Base-by-base conservation (phyloP, 805 yeast genomes). In the Crinitomyces ghanaensis region DNA sequence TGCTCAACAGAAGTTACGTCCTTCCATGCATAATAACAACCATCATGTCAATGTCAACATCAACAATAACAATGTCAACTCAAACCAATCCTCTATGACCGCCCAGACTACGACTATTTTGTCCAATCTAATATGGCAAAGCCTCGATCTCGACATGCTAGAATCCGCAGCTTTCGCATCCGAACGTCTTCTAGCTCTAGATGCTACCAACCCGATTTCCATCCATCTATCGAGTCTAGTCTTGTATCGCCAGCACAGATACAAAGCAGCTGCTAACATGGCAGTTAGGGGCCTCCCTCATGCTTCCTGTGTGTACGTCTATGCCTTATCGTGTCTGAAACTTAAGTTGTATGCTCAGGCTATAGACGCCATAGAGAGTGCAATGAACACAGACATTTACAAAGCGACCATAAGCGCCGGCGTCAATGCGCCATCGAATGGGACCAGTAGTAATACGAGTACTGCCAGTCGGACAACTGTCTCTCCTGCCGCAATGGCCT, bases 131-230 rank as follows among this genome's bases (percentile, higher is more conserved):
- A 65, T 79, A n/a, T 59, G 81, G 52, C 79, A 82, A 47, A 69
- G 78, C 8, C 54, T 84, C 25, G 93, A 83, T 45, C 70, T 71
- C 38, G 84, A 75, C 49, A 66, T 80, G 39, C 59, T 70, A 28
- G 58, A 63, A 9, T 79, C 86, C 18, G 96, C 97, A 2, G 85
- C 77, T 49, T 83, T 91, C 57, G 76, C 88, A 4, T 73, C 85
- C 12, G 97, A 91, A 53, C 64, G 93, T 42, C 61, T 84, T 15
- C 56, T 79, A 21, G 83, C 94, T 2, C 68, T 72, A 32, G 66
- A 66, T 30, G 62, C 64, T n/a, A 54, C 63, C 24, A 68, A 72
- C 40, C 53, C 68, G 4, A 82, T 77, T 34, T 68, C 86, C 6
- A 51, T 70, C 3, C 80, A 83, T 52, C 59, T 85, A 25, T 75